Evolutionary conservation across 1,139 yeast genomes (phyloP).

Genomic region (Sugiyamaella japonica): DNA sequence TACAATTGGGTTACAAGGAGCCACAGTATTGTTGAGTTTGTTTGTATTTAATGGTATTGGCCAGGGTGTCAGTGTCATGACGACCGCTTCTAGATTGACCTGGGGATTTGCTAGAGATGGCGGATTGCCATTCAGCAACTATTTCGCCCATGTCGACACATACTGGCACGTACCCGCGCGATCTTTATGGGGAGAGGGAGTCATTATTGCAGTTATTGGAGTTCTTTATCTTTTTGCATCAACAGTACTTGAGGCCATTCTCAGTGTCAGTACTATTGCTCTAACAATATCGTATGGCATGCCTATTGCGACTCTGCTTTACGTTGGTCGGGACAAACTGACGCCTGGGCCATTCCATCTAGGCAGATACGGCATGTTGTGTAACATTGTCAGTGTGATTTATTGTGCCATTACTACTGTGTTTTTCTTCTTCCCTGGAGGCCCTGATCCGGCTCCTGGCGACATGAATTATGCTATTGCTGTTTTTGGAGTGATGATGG

Average conservation of each 20-base stretch:
- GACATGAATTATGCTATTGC: constrained; percentile 29
- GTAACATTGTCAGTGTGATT: constrained; percentile 24
- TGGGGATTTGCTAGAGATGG: constrained; percentile 84
- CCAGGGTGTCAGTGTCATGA: constrained; percentile 42
- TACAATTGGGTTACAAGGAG: constrained; percentile 71
- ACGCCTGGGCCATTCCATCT: constrained; percentile 26
- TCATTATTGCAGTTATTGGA: constrained; percentile 60
- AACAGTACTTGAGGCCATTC: constrained; percentile 77
- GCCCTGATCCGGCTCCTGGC: constrained; percentile 21
- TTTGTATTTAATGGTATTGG: constrained; percentile 28
- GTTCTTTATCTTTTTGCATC: constrained; percentile 64
- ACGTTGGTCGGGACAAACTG: constrained; percentile 50
- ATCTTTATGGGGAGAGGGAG: constrained; percentile 67
- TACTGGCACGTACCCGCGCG: constrained; percentile 65
- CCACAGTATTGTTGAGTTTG: constrained; percentile 24
- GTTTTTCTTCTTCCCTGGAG: constrained; percentile 33
- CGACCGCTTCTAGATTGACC: constrained; percentile 79
- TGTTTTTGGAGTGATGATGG: constrained; percentile 27
- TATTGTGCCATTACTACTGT: constrained; percentile 26
- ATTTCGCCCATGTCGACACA: constrained; percentile 66
- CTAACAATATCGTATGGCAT: constrained; percentile 76
- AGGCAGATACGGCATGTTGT: constrained; percentile 22
- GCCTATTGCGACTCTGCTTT: constrained; percentile 63
- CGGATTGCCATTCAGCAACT: constrained; percentile 64
- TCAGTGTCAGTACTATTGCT: constrained; percentile 78